Conservation (phyloP, 2,329 filamentous ascomycete species). For the Metarhizium robertsii region DNA sequence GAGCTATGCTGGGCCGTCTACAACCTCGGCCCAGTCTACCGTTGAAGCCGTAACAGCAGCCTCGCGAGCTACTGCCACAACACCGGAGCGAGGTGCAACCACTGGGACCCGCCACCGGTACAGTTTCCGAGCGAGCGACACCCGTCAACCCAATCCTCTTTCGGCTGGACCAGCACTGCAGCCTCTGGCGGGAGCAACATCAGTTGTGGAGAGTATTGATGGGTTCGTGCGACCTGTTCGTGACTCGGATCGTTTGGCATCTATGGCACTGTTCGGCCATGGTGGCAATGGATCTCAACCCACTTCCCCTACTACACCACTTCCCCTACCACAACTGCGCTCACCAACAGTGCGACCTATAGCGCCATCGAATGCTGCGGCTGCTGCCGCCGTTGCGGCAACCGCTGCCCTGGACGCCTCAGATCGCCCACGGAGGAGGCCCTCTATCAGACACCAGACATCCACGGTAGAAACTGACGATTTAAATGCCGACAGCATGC, state of each 20-base stretch:
- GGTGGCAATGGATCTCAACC: conserved; percentile 75
- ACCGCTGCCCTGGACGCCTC: conserved; percentile 40
- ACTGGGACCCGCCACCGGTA: conserved; percentile 36
- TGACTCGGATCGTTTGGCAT: conserved; percentile 73
- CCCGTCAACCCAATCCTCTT: conserved; percentile 37
- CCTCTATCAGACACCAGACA: conserved; percentile 81
- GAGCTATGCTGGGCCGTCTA: conserved; percentile 29
- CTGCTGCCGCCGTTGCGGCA: conserved; percentile 34
- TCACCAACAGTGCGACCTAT: conserved; percentile 45
- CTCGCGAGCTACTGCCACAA: conserved; percentile 8
- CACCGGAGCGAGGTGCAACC: conserved; percentile 10
- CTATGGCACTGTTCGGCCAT: conserved; percentile 64
- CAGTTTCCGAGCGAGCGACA: conserved; percentile 42
- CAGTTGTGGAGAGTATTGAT: conserved; percentile 60
- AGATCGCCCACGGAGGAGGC: conserved; percentile 55
- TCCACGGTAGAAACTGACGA: conserved; percentile 90
- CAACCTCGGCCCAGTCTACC: conserved; percentile 15
- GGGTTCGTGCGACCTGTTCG: conserved; percentile 73
- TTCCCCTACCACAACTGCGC: conserved; percentile 52
- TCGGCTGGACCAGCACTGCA: conserved; percentile 42
- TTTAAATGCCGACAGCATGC: conserved; percentile 71
- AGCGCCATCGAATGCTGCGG: conserved; percentile 33
- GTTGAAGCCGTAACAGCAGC: conserved; percentile 14
- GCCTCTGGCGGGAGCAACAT: conserved; percentile 56
- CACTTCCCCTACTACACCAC: conserved; percentile 79